Percentiles rank a stretch among this genome's conserved stretches.
These are phyloP conservation scores for Pythium diclinum DNA, from an alignment of 352 stramenopile genomes.

Conservation along the genomic window DNA sequence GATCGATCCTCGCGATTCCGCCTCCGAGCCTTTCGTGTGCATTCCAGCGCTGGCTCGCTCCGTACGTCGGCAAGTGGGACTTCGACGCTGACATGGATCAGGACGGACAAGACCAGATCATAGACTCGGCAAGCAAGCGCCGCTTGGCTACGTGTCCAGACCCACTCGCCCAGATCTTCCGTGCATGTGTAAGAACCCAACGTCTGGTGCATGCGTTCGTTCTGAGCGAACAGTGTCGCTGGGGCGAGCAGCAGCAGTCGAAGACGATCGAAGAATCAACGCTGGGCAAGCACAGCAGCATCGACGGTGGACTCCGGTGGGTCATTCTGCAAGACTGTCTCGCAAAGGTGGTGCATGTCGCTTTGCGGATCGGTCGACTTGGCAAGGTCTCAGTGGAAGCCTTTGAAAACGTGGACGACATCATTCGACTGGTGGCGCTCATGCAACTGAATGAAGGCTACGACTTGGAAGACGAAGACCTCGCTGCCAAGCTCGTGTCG, in stretches of 20 bases:
- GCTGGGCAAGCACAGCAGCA: constrained; percentile 59
- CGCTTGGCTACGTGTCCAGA: constrained; percentile 39
- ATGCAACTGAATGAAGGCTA: constrained; percentile 77
- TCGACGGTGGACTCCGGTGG: constrained; percentile 64
- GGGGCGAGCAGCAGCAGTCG: constrained; percentile 62
- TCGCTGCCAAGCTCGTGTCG: not conserved
- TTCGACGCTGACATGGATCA: constrained; percentile 33
- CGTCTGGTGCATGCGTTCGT: constrained; percentile 75
- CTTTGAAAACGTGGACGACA: constrained; percentile 77
- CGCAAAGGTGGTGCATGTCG: constrained; percentile 70
- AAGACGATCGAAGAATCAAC: constrained; percentile 70
- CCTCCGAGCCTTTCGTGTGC: constrained; percentile 64
- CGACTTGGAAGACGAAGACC: constrained; percentile 42
- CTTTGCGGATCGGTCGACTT: constrained; percentile 58
- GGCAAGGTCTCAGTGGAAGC: constrained; percentile 60
- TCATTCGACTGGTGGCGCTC: constrained; percentile 65
- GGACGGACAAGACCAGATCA: constrained; percentile 30
- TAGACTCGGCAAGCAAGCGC: constrained; percentile 30
- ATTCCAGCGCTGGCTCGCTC: constrained; percentile 72
- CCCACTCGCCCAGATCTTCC: constrained; percentile 48
- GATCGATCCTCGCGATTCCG: constrained; percentile 52
- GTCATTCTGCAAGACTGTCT: constrained; percentile 68
- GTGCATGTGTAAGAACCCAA: constrained; percentile 53
- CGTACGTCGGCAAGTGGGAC: constrained; percentile 48
- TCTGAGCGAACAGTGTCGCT: constrained; percentile 60